Evolutionary conservation across 257 asterid species (phyloP).

Genomic region (Nicotiana obtusifolia): DNA sequence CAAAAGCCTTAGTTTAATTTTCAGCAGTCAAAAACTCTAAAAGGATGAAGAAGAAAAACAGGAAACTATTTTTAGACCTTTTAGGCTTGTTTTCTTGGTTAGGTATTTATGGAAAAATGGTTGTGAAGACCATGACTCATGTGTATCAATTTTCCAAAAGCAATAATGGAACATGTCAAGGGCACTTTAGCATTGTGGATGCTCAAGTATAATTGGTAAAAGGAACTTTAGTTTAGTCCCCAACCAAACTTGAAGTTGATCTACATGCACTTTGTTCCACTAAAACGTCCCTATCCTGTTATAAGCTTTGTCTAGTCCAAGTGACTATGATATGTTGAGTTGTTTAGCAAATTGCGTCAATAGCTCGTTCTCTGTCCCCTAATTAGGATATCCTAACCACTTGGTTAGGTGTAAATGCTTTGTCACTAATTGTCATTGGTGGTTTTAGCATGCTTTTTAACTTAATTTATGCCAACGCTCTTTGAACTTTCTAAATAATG

Average conservation of each 20-base stretch:
- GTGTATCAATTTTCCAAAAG: slow-evolving; percentile 4
- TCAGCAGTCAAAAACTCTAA: not conserved
- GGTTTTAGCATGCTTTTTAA: not conserved
- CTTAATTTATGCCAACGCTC: not conserved
- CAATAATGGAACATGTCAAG: slow-evolving; percentile 16
- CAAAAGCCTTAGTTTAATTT: not conserved
- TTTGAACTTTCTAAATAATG: not conserved
- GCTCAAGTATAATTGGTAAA: slow-evolving; percentile 30
- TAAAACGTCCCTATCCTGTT: slow-evolving; percentile 14
- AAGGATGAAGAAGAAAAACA: not conserved
- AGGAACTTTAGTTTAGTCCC: not conserved
- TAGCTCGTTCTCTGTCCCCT: not conserved
- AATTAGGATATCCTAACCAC: not conserved
- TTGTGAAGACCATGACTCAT: slow-evolving; percentile 15
- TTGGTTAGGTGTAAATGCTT: slow-evolving; percentile 6
- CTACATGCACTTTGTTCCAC: slow-evolving; percentile 15
- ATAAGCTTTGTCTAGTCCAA: slow-evolving; percentile 4
- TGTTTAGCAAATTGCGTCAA: slow-evolving; percentile 8
- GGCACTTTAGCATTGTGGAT: slow-evolving; percentile 17
- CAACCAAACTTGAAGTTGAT: slow-evolving; percentile 19
- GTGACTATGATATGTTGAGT: not conserved
- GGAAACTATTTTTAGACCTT: slow-evolving; percentile 16
- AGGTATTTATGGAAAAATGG: slow-evolving; percentile 32
- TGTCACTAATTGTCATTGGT: not conserved
- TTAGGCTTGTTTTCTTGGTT: slow-evolving; percentile 24